Conservation (phyloP, 345 rosid genomes). For the Gossypium herbaceum region DNA sequence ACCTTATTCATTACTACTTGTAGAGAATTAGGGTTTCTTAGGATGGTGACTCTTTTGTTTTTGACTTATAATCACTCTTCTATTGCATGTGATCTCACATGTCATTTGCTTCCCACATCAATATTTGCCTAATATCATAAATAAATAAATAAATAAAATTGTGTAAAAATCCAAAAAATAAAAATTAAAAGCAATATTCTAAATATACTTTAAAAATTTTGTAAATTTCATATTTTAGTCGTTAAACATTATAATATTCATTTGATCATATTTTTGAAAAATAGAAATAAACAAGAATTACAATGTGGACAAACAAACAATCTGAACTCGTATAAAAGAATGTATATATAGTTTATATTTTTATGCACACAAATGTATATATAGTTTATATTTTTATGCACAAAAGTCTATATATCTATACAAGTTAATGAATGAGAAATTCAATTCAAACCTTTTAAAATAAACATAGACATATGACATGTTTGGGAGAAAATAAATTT, state of each 20-base stretch:
- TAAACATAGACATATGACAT: too few species aligned
- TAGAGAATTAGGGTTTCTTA: slow-evolving; percentile 22
- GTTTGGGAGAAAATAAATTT: too few species aligned
- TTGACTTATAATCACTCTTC: neutral
- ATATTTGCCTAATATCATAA: neutral
- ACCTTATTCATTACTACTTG: slow-evolving; percentile 5
- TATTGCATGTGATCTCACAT: slow-evolving; percentile 2
- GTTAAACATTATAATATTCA: neutral
- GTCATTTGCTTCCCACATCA: slow-evolving; percentile 12
- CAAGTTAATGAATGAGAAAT: too few species aligned
- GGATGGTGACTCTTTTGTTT: slow-evolving; percentile 28
- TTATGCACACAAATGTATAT: too few species aligned
- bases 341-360: too few species aligned
- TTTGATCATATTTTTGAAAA: neutral
- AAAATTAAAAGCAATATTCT: neutral
- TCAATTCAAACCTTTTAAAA: too few species aligned
- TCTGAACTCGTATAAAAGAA: too few species aligned
- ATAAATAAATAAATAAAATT: too few species aligned
- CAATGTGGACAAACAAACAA: too few species aligned
- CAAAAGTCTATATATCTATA: too few species aligned
- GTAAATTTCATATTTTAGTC: neutral
- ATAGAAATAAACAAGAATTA: too few species aligned
- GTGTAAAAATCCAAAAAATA: neutral
- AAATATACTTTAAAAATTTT: neutral
- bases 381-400: too few species aligned